Base-by-base conservation (phyloP, 2,329 filamentous ascomycete genomes). In the Diaporthe humulicola region DNA sequence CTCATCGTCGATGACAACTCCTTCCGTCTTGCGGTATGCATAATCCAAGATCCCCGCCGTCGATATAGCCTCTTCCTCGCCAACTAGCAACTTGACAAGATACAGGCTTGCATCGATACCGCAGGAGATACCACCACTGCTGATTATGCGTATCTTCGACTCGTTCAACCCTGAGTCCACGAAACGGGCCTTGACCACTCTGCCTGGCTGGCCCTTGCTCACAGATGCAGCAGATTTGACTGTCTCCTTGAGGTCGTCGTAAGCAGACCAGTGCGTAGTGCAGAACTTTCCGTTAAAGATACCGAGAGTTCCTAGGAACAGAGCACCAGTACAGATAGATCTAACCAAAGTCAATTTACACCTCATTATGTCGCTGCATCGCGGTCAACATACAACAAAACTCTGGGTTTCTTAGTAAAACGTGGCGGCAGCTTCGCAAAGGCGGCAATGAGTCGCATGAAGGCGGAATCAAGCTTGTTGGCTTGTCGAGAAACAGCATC, bases 11-110 rank as follows among this genome's bases (percentile, higher is more conserved):
- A 64, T 45, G 17, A 64, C 9, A 3, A 73, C 64, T 3, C 74
- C 74, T 15, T 70, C 61, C 4, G 74, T 75, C 56, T 75, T 70
- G 12, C 71, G 61, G 38, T 67, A 73, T 4, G 74, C 74, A 66
- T 73, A 71, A 45, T 75, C 74, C 64, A 75, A 33, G 9, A 70
- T 14, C 42, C 70, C 58, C 9, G 71, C 71, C 17, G 52, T 61
- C 33, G 52, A 40, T 36, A 45, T 42, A 6, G 74, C 71, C 50
- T 70, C 74, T 17, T 33, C 48, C 42, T 73, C 71, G 15, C 74
- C 64, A 12, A 42, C 8, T 5, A 69, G 57, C 7, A 70, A 30
- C 45, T 71, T 73, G n/a, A 75, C 66, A 1, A 75, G 50, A 38
- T 75, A 66, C 52, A 75, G 22, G 22, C 66, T 60, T 17, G 40